These are phyloP conservation scores for Fallopia convolvulus DNA, from an alignment of 148 eudicot species.

Conservation along the genomic window DNA sequence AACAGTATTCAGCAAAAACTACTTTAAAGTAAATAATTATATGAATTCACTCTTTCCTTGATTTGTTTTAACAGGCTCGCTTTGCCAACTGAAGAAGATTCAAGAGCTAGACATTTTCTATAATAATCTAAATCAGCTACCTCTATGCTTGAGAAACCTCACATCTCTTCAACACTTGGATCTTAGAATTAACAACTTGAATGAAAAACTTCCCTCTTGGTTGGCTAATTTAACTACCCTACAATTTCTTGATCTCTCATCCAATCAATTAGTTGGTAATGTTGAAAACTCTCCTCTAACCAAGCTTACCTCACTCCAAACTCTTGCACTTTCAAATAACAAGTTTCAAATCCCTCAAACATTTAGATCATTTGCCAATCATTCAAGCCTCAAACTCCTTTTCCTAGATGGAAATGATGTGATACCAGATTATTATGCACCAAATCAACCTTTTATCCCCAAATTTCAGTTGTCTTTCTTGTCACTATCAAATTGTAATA, in stretches of 20 bases:
- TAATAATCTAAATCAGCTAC: no score
- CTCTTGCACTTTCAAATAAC: not conserved
- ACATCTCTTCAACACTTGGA: no score
- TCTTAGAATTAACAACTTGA: no score
- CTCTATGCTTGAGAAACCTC: no score
- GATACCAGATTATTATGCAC: not conserved
- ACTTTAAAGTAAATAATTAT: no score
- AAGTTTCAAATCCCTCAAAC: not conserved
- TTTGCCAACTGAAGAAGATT: no score
- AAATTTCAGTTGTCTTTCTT: not conserved
- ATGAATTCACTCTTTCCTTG: no score
- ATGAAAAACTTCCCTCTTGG: not conserved
- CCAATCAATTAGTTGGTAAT: not conserved
- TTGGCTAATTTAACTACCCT: not conserved
- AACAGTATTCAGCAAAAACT: no score
- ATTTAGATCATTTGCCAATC: not conserved
- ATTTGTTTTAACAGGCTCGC: no score
- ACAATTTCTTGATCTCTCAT: not conserved
- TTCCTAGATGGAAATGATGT: not conserved
- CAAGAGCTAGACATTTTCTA: no score
- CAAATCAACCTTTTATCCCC: not conserved
- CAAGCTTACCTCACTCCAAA: not conserved
- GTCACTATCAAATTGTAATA: not conserved
- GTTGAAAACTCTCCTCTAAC: not conserved
- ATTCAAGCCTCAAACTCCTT: not conserved